Evolutionary conservation across 345 rosid species (phyloP).

Genomic region (Camelina laxa): DNA sequence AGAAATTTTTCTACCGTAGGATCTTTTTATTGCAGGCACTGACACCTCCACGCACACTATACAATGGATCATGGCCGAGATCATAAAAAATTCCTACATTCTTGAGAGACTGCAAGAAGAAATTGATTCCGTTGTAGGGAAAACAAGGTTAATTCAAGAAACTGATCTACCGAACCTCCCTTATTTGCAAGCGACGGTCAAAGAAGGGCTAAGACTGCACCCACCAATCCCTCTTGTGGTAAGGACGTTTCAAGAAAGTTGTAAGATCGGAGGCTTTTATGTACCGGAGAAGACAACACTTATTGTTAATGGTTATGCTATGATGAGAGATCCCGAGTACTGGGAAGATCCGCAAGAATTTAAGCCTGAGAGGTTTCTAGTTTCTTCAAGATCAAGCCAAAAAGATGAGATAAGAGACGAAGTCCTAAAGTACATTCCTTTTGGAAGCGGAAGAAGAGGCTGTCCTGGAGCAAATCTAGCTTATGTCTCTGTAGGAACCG

Average conservation of each 20-base stretch:
- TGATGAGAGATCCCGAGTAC: not conserved
- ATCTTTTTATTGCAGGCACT: slow-evolving; percentile 2
- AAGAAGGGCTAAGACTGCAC: not conserved
- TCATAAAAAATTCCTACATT: not conserved
- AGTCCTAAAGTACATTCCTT: too few species aligned
- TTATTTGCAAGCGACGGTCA: not conserved
- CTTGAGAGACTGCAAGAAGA: not conserved
- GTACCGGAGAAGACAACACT: slow-evolving; percentile 28
- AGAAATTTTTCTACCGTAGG: not conserved
- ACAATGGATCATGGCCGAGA: not conserved
- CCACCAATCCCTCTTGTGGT: not conserved
- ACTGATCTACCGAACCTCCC: not conserved
- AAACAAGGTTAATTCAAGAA: slow-evolving; percentile 1
- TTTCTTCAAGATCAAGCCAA: too few species aligned
- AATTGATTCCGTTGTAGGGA: not conserved
- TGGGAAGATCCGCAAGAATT: not conserved
- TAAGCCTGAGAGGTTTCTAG: too few species aligned
- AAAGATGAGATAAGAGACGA: too few species aligned
- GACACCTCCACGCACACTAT: not conserved
- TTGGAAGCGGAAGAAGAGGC: not conserved
- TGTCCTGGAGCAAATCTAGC: not conserved
- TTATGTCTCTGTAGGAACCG: not conserved
- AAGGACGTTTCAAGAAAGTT: not conserved
- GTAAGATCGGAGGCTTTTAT: slow-evolving; percentile 17
- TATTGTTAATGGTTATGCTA: not conserved